A percentile compares a stretch with the other conserved stretches of the same genome.
Conservation (phyloP, 495 filamentous ascomycete genomes). For the Aspergillus leporis region DNA sequence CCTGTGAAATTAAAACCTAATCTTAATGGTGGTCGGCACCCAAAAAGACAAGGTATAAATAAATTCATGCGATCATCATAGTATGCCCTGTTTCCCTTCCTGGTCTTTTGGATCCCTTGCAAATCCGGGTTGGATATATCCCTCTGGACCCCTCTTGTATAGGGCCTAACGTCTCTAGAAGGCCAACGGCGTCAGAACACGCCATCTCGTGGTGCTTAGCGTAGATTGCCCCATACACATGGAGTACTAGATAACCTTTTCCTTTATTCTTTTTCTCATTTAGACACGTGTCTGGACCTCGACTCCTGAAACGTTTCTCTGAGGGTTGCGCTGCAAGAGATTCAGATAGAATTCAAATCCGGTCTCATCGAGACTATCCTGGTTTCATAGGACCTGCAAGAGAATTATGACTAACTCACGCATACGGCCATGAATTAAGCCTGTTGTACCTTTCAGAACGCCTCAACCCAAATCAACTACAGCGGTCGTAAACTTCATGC, state of each 20-base stretch:
- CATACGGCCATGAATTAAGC: not conserved
- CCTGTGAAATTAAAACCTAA: constrained; percentile 1
- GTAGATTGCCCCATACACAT: not conserved
- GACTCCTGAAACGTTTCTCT: not conserved
- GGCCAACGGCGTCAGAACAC: too few relatives aligned
- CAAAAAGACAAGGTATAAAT: too few relatives aligned
- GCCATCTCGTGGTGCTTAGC: too few relatives aligned
- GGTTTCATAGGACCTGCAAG: not conserved
- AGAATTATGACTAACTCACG: not conserved
- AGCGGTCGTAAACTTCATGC: not conserved
- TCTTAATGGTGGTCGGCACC: not conserved
- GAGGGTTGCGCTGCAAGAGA: not conserved
- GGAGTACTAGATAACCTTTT: not conserved
- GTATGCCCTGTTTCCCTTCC: not conserved
- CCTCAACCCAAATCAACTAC: not conserved
- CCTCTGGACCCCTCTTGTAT: too few relatives aligned
- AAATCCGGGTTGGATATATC: too few relatives aligned
- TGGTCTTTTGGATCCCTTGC: not conserved
- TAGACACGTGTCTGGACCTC: constrained; percentile 21
- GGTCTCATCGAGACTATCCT: not conserved
- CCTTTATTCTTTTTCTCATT: not conserved
- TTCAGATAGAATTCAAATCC: not conserved
- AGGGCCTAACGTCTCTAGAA: too few relatives aligned
- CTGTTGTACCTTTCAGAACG: not conserved
- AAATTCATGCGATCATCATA: too few relatives aligned